These are phyloP conservation scores for Aegilops speltoides DNA, from an alignment of 176 grass and related monocot species.

Conservation along the genomic window DNA sequence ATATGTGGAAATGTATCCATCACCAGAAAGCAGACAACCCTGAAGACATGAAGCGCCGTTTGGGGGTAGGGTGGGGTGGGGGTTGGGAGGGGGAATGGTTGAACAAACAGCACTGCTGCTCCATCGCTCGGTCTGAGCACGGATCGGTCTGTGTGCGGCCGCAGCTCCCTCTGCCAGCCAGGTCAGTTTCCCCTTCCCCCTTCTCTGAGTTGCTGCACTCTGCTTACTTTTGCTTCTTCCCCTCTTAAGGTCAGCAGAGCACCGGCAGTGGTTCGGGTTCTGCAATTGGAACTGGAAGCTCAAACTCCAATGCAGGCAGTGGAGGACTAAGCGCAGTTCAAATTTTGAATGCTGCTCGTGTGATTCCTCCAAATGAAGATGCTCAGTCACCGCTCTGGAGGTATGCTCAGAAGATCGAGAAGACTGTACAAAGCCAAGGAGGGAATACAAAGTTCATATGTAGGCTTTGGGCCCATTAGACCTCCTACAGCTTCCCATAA, in stretches of 20 bases:
- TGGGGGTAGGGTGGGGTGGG: no score
- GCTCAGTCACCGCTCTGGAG: background rate
- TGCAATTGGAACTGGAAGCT: no score
- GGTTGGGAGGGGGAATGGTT: background rate
- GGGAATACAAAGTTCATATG: background rate
- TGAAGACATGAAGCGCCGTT: background rate
- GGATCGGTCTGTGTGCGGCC: no score
- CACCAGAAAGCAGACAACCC: background rate
- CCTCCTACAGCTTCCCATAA: no score
- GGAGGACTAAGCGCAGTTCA: background rate
- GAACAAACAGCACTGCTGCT: background rate
- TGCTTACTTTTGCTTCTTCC: background rate
- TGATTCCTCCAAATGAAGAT: background rate
- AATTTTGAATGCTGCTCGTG: background rate
- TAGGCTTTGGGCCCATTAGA: background rate
- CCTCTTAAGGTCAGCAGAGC: background rate
- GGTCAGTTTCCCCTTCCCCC: no score
- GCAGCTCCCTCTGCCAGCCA: no score
- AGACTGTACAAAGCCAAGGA: background rate
- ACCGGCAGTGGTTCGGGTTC: background rate
- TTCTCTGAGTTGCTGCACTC: no score
- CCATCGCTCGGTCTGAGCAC: no score
- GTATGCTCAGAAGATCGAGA: background rate
- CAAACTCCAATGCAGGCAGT: background rate
- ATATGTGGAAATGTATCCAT: background rate